Evolutionary conservation across 1,284 basidiomycete species (phyloP).

Genomic region (Sparassis latifolia): DNA sequence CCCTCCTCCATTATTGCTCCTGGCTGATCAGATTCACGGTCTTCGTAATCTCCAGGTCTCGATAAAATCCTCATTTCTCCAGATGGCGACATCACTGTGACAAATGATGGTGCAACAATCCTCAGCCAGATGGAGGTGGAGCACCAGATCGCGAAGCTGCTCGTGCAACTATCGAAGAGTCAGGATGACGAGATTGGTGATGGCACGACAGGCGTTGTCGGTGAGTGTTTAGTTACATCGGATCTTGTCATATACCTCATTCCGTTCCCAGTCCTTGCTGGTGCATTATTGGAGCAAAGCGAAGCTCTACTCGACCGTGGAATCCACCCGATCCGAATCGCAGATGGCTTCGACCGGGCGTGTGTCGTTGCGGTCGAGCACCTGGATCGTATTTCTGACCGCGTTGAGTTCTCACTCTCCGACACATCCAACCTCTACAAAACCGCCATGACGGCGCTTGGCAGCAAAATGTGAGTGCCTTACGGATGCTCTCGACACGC

Average conservation of each 20-base stretch:
- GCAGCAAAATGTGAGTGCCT: conserved; percentile 87
- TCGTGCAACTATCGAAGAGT: conserved; percentile 94
- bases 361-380: conserved; percentile 87
- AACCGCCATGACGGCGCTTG: conserved; percentile 93
- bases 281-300: conserved; percentile 89
- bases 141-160: conserved; percentile 96
- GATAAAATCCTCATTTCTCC: conserved; percentile 99
- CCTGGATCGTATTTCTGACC: conserved; percentile 91
- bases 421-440: conserved; percentile 88
- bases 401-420: conserved; percentile 76
- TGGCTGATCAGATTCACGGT: not conserved
- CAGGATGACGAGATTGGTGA: conserved; percentile 99
- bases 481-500: not conserved
- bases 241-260: not conserved
- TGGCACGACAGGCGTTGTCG: conserved; percentile 97
- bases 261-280: conserved; percentile 79
- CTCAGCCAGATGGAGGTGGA: conserved; percentile 97
- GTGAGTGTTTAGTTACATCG: conserved; percentile 44
- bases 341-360: conserved; percentile 95
- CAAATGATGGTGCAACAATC: conserved; percentile 97
- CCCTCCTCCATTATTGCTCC: not conserved
- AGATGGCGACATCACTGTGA: conserved; percentile 98
- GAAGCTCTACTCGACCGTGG: conserved; percentile 92
- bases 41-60: conserved; percentile 51
- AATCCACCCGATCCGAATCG: conserved; percentile 97